Evolutionary conservation across 805 yeast genomes (phyloP).

Genomic region (Hanseniaspora pseudoguilliermondii): DNA sequence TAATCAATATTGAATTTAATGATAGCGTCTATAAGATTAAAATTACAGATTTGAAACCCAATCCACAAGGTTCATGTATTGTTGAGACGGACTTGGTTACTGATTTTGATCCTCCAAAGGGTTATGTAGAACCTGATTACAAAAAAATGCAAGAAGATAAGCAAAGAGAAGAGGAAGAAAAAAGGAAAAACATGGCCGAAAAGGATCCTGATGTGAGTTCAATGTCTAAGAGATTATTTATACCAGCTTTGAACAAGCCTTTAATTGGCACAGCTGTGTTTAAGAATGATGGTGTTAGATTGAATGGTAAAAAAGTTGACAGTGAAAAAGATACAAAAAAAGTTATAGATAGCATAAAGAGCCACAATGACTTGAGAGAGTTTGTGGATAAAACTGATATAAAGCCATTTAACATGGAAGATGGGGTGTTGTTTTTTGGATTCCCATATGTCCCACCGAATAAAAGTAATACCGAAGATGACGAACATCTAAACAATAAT

Average conservation of each 20-base stretch:
- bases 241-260: constrained; percentile 5
- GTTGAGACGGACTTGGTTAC: constrained; percentile 94
- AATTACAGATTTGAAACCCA: constrained; percentile 80
- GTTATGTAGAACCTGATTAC: constrained; percentile 86
- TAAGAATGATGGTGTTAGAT: constrained; percentile 1
- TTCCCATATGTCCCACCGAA: constrained; percentile 52
- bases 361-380: background rate
- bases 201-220: constrained; percentile 41
- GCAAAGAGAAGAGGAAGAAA: constrained; percentile 20
- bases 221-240: constrained; percentile 47
- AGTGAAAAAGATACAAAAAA: background rate
- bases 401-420: constrained; percentile 60
- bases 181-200: constrained; percentile 24
- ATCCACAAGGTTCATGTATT: constrained; percentile 54
- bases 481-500: constrained; percentile 17
- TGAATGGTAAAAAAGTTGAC: constrained; percentile 1
- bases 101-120: constrained; percentile 97
- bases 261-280: background rate
- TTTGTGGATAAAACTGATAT: constrained; percentile 33
- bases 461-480: constrained; percentile 17
- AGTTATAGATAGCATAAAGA: background rate
- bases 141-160: constrained; percentile 23
- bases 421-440: constrained; percentile 85
- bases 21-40: constrained; percentile 64
- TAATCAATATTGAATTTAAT: constrained; percentile 75